Conservation (phyloP, 202 grass and related monocot genomes). For the Schoenoplectus tabernaemontani region DNA sequence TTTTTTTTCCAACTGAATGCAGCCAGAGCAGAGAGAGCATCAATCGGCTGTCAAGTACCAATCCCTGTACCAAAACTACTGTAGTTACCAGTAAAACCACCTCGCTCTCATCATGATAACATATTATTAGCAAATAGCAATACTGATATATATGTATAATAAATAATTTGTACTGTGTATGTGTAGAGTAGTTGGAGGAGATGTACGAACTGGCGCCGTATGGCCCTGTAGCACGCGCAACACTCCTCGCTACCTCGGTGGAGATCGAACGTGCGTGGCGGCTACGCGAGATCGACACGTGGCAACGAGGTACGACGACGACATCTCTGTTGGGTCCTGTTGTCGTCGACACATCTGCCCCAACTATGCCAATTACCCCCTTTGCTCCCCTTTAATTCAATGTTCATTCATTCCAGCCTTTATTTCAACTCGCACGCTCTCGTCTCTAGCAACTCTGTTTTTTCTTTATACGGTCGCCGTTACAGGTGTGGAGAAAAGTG, state of each 20-base stretch:
- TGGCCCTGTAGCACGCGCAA: constrained; percentile 15
- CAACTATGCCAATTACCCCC: too few relatives aligned
- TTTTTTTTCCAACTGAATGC: neutral
- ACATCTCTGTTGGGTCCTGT: neutral
- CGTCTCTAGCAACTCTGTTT: too few relatives aligned
- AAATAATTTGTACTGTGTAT: too few relatives aligned
- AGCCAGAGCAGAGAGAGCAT: neutral
- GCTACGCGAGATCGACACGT: neutral
- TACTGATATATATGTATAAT: too few relatives aligned
- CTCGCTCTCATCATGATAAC: neutral
- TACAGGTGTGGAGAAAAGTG: constrained; percentile 14
- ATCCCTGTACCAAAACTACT: neutral
- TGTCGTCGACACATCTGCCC: neutral
- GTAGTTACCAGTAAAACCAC: neutral
- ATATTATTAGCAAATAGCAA: too few relatives aligned
- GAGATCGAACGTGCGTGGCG: constrained; percentile 32
- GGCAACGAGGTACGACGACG: neutral
- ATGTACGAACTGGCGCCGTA: constrained; percentile 7
- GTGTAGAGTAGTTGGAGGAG: neutral
- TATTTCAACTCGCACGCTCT: neutral
- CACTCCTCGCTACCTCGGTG: constrained; percentile 20
- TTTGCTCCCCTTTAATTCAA: too few relatives aligned
- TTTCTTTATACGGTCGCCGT: too few relatives aligned
- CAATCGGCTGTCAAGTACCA: neutral
- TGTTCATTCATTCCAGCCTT: neutral